Conservation (phyloP, 805 yeast genomes). For the Hanseniaspora clermontiae region DNA sequence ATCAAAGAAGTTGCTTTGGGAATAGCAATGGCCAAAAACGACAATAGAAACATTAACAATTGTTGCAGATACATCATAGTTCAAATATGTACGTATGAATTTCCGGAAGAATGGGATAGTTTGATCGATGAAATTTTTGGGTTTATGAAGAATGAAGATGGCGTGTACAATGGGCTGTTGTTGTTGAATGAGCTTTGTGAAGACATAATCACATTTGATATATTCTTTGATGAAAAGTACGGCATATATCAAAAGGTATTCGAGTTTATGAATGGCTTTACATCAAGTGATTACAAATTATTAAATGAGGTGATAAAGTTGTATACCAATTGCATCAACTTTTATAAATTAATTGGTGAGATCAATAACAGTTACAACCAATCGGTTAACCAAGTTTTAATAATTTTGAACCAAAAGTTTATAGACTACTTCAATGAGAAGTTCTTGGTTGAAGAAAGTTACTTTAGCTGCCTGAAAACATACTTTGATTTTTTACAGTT, state of each 20-base stretch:
- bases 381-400: not conserved
- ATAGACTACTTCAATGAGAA: not conserved
- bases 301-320: not conserved
- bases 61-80: conserved; percentile 64
- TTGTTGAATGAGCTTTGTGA: conserved; percentile 68
- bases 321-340: conserved; percentile 1
- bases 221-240: conserved; percentile 52
- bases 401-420: not conserved
- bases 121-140: conserved; percentile 34
- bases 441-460: not conserved
- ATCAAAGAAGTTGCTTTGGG: conserved; percentile 42
- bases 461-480: not conserved
- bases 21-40: conserved; percentile 31
- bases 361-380: not conserved
- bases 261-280: conserved; percentile 35
- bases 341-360: not conserved
- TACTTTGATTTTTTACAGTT: conserved; percentile 28
- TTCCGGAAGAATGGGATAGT: conserved; percentile 92
- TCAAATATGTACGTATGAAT: conserved; percentile 78
- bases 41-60: conserved; percentile 45
- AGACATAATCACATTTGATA: conserved; percentile 74
- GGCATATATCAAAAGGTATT: conserved; percentile 50
- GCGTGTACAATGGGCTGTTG: conserved; percentile 35
- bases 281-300: conserved; percentile 19
- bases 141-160: not conserved